Percentiles rank a stretch among this genome's conserved stretches.
Evolutionary conservation across 805 yeast genomes (phyloP).

Genomic region (Candida maltosa): DNA sequence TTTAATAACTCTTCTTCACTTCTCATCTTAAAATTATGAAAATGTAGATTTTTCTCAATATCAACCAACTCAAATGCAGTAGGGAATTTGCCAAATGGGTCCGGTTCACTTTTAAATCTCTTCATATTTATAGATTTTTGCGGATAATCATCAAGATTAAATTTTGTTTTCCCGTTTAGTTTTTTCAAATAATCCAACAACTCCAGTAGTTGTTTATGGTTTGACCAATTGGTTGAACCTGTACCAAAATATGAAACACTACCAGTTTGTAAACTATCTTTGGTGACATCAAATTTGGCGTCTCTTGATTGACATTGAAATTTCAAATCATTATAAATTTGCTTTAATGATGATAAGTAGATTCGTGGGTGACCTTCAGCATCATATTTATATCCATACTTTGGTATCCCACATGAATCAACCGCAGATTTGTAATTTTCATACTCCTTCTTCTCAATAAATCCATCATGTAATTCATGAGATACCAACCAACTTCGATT

Average conservation of each 20-base stretch:
- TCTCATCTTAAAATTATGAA: constrained; percentile 13
- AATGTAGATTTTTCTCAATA: constrained; percentile 14
- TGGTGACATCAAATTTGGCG: constrained; percentile 3
- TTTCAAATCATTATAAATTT: constrained; percentile 57
- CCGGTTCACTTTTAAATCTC: constrained; percentile 1
- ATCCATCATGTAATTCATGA: constrained; percentile 49
- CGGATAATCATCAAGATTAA: constrained; percentile 5
- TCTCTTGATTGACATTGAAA: constrained; percentile 40
- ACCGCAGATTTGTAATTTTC: constrained; percentile 3
- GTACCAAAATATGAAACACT: constrained; percentile 15
- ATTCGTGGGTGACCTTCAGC: constrained; percentile 16
- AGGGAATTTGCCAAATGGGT: constrained; percentile 14
- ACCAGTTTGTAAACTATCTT: constrained; percentile 7
- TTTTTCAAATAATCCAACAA: constrained; percentile 26
- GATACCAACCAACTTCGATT: constrained; percentile 49
- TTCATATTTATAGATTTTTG: constrained; percentile 2
- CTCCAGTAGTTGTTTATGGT: constrained; percentile 24
- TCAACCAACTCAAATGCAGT: constrained; percentile 28
- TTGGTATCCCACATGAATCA: constrained; percentile 2
- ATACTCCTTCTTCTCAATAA: constrained; percentile 32
- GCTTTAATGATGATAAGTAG: constrained; percentile 46
- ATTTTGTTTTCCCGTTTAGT: constrained; percentile 13
- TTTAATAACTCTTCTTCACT: constrained; percentile 17
- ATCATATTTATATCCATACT: constrained; percentile 10
- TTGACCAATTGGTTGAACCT: constrained; percentile 27